phyloP scores from a whole-genome alignment of 2,329 filamentous ascomycete species.

The Fusarium poae region DNA sequence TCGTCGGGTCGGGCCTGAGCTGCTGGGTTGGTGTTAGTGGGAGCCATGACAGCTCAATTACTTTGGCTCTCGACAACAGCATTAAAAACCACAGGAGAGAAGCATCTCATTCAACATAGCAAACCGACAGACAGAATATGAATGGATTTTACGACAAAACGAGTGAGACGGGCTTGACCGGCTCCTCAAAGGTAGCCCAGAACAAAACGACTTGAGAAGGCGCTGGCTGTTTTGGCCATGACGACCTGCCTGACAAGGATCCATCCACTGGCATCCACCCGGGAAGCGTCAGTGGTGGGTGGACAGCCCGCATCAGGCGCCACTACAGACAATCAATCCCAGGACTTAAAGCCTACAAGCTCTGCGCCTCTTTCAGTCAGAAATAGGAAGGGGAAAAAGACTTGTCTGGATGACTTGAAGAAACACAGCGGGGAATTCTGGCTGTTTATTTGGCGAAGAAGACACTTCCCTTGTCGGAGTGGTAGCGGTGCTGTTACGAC shows the following conservation, averaged over 20 bases:
- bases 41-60: slow-evolving; percentile 14
- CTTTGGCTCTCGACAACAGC: slow-evolving; percentile 13
- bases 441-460: neutral
- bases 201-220: slow-evolving; percentile 46
- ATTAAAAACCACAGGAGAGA: slow-evolving; percentile 17
- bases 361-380: slow-evolving; percentile 41
- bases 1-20: slow-evolving; percentile 29
- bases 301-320: slow-evolving; percentile 50
- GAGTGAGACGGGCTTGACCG: slow-evolving; percentile 39
- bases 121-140: slow-evolving; percentile 7
- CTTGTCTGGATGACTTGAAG: slow-evolving; percentile 21
- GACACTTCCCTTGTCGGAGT: slow-evolving; percentile 1
- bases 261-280: slow-evolving; percentile 48
- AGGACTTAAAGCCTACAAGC: slow-evolving; percentile 47
- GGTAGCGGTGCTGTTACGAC: slow-evolving; percentile 16
- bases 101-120: slow-evolving; percentile 8
- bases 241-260: slow-evolving; percentile 49
- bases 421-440: slow-evolving; percentile 6
- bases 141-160: slow-evolving; percentile 28
- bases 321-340: slow-evolving; percentile 47
- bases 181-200: slow-evolving; percentile 37
- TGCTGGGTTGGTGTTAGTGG: slow-evolving; percentile 36
- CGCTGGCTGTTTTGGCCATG: slow-evolving; percentile 49
- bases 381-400: slow-evolving; percentile 33
- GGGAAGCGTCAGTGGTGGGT: slow-evolving; percentile 50